These are phyloP conservation scores for Astrothelium subdiscretum DNA, from an alignment of 495 filamentous ascomycete genomes.

Conservation along the genomic window DNA sequence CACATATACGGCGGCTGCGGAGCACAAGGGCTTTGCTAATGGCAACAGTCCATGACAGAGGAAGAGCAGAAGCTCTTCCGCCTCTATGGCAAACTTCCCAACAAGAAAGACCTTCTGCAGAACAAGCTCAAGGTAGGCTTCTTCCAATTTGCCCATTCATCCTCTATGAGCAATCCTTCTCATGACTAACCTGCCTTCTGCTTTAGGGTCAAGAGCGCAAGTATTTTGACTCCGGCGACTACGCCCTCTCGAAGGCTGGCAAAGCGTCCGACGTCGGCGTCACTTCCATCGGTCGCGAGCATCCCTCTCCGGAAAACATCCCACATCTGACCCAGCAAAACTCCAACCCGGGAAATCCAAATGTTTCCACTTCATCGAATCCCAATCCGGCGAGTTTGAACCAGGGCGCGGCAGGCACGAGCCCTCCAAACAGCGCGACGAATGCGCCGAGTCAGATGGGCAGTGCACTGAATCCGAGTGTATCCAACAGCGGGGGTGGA, in stretches of 20 bases:
- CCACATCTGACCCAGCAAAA: background rate
- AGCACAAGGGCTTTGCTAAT: background rate
- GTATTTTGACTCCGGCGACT: constrained; percentile 97
- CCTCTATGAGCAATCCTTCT: background rate
- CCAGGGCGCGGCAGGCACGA: background rate
- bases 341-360: background rate
- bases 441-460: background rate
- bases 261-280: constrained; percentile 92
- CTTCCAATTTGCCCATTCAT: background rate
- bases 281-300: constrained; percentile 83
- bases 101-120: constrained; percentile 89
- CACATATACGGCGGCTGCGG: background rate
- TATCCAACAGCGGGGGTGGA: background rate
- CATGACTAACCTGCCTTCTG: background rate
- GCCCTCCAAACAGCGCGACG: background rate
- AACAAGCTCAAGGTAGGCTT: constrained; percentile 73
- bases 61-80: constrained; percentile 94
- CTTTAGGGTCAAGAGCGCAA: constrained; percentile 75
- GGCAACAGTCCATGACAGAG: constrained; percentile 60
- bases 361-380: background rate
- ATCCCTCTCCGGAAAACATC: constrained; percentile 46
- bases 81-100: constrained; percentile 93
- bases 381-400: background rate
- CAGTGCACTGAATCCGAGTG: background rate
- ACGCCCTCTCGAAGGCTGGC: constrained; percentile 95